These are phyloP conservation scores for Daedaleopsis sinensis DNA, from an alignment of 768 basidiomycete species.

Conservation along the genomic window DNA sequence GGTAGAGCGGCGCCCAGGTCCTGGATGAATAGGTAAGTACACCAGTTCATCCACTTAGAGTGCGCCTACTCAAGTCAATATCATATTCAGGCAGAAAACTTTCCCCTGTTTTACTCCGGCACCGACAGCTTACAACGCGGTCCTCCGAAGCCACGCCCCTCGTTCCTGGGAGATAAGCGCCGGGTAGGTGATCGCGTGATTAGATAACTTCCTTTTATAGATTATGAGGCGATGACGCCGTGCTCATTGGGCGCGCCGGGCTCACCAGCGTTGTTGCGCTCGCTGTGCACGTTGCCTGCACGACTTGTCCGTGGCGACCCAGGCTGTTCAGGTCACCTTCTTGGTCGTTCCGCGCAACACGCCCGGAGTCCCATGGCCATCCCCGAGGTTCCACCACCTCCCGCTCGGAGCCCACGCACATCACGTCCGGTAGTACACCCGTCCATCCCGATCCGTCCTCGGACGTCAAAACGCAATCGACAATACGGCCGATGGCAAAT, in stretches of 20 bases:
- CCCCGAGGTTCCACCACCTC: background rate
- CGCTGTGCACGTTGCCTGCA: conserved; percentile 11
- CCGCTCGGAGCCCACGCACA: background rate
- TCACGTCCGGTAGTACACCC: background rate
- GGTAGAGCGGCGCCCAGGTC: too few species aligned
- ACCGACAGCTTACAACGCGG: background rate
- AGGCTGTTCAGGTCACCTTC: background rate
- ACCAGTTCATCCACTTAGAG: background rate
- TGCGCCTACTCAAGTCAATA: background rate
- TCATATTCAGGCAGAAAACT: background rate
- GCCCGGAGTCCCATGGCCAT: background rate
- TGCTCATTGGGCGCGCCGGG: background rate
- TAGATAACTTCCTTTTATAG: background rate
- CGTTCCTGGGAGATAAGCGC: conserved; percentile 1
- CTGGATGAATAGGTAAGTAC: too few species aligned
- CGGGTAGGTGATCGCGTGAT: background rate
- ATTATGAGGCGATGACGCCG: too few species aligned
- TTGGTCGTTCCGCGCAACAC: background rate
- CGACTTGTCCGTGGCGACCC: background rate
- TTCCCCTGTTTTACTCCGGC: background rate
- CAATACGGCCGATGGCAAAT: conserved; percentile 4
- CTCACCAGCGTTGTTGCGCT: background rate
- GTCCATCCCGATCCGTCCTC: conserved; percentile 9
- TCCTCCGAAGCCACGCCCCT: background rate
- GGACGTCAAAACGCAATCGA: conserved; percentile 20